Conservation (phyloP, 148 eudicot species). For the Silene uniflora region DNA sequence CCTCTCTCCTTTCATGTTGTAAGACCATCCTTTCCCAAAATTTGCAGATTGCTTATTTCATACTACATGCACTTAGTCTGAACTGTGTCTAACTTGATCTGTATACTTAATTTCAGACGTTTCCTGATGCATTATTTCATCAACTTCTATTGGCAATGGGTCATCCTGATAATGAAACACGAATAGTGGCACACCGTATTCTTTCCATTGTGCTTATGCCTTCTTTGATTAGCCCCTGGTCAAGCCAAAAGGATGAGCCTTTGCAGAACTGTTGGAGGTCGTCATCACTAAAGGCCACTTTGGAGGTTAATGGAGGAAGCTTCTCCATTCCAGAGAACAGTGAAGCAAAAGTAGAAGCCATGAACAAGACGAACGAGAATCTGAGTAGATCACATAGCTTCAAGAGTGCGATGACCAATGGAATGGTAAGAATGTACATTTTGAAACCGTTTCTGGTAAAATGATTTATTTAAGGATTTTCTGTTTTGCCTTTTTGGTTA, state of each 20-base stretch:
- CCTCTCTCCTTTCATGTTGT: neutral
- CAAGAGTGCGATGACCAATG: constrained; percentile 49
- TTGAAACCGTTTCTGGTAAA: neutral
- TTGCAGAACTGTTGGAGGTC: constrained; percentile 14
- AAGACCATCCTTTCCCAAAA: neutral
- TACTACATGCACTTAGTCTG: neutral
- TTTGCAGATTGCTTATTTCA: constrained; percentile 4
- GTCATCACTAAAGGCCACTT: constrained; percentile 20
- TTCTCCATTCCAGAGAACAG: constrained; percentile 38
- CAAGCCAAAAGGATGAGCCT: constrained; percentile 27
- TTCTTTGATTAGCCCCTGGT: constrained; percentile 50
- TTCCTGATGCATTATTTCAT: constrained; percentile 85
- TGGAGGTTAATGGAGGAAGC: constrained; percentile 31
- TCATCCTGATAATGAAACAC: constrained; percentile 78
- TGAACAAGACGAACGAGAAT: constrained; percentile 27
- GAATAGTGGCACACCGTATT: constrained; percentile 58
- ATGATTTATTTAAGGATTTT: neutral
- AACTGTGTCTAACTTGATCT: constrained; percentile 18
- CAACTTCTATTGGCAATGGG: constrained; percentile 79
- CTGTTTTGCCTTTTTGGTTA: constrained; percentile 6
- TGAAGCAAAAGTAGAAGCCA: constrained; percentile 27
- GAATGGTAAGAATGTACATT: constrained; percentile 37
- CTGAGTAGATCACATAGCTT: constrained; percentile 46
- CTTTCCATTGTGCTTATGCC: constrained; percentile 74
- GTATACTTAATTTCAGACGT: constrained; percentile 42